A percentile compares a stretch with the other conserved stretches of the same genome.
These are phyloP conservation scores for Mycotypha africana DNA, from an alignment of 371 early-diverging fungal species.

Conservation along the genomic window DNA sequence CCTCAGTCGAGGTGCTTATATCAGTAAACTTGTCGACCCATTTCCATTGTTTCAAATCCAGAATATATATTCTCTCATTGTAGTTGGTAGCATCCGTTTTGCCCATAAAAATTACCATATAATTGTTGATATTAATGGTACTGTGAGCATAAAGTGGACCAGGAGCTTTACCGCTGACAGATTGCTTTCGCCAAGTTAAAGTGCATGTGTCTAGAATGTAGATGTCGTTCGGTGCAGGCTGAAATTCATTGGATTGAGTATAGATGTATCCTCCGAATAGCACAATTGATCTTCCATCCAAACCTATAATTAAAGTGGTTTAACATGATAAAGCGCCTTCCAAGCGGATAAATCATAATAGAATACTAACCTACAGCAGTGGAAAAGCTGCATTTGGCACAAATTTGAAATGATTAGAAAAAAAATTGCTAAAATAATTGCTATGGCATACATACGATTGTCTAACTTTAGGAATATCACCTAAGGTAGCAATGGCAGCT, in stretches of 20 bases:
- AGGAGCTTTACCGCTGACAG: conserved; percentile 18
- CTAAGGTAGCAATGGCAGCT: conserved; percentile 31
- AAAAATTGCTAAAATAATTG: neutral
- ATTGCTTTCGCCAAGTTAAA: conserved; percentile 29
- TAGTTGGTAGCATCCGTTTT: conserved; percentile 4
- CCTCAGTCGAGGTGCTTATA: neutral
- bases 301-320: conserved; percentile 16
- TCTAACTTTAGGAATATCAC: conserved; percentile 26
- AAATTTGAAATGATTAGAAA: neutral
- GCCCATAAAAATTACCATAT: conserved; percentile 38
- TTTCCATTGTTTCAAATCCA: conserved; percentile 34
- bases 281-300: conserved; percentile 36
- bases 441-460: conserved; percentile 11
- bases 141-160: conserved; percentile 28
- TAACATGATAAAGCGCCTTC: no score
- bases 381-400: conserved; percentile 24
- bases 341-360: no score
- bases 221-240: conserved; percentile 12
- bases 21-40: conserved; percentile 20
- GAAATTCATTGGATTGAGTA: neutral
- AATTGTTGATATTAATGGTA: conserved; percentile 29
- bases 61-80: conserved; percentile 23
- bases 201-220: conserved; percentile 38
- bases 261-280: conserved; percentile 29
- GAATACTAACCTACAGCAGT: conserved; percentile 29